These are phyloP conservation scores for Pseudogymnoascus destructans DNA, from an alignment of 2,329 filamentous ascomycete species.

Conservation along the genomic window DNA sequence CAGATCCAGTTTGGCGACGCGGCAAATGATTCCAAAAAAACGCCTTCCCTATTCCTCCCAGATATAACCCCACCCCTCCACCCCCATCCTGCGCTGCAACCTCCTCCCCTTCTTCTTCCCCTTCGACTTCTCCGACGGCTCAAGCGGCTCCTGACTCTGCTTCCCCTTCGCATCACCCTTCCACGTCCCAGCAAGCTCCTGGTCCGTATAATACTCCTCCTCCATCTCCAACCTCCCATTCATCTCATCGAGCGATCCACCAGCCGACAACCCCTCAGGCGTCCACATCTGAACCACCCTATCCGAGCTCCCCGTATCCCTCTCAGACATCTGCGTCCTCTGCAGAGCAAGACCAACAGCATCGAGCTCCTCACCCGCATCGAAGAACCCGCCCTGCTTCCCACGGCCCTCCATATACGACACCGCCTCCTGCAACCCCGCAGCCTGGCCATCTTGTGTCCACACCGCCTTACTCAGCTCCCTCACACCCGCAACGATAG, in stretches of 20 bases:
- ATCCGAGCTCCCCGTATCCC: neutral
- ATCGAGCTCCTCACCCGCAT: neutral
- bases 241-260: neutral
- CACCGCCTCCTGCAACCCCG: neutral
- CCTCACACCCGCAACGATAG: neutral
- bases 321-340: neutral
- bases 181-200: constrained; percentile 2
- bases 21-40: neutral
- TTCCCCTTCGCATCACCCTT: neutral
- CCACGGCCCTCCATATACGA: neutral
- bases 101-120: neutral
- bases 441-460: neutral
- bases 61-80: neutral
- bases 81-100: constrained; percentile 1
- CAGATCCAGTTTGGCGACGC: constrained; percentile 2
- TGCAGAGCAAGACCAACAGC: neutral
- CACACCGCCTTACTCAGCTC: neutral
- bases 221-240: neutral
- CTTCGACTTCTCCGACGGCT: neutral
- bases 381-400: neutral
- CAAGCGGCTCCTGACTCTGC: neutral
- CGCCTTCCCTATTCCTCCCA: neutral
- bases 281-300: neutral
- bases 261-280: neutral
- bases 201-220: neutral